Conservation (phyloP, 306 rosid genomes). For the Cajanus cajan region DNA sequence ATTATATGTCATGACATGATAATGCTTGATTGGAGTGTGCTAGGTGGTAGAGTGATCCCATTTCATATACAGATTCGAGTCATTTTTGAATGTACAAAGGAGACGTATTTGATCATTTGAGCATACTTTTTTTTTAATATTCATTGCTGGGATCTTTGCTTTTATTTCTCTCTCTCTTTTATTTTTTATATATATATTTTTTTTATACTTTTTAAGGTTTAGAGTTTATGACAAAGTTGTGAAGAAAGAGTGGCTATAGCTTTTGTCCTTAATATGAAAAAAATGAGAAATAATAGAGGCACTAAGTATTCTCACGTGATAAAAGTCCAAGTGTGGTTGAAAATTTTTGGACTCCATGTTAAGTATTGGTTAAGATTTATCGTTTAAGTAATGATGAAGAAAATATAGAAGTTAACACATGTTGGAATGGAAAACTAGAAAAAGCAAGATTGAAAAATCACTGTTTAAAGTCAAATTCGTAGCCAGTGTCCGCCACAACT, state of each 20-base stretch:
- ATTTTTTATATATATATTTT: no score
- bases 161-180: no score
- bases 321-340: neutral
- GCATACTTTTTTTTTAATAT: constrained; percentile 17
- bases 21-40: neutral
- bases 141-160: neutral
- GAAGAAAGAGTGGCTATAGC: neutral
- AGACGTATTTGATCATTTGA: constrained; percentile 24
- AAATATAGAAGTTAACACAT: no score
- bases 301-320: neutral
- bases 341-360: neutral
- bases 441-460: no score
- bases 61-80: constrained; percentile 4
- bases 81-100: constrained; percentile 47
- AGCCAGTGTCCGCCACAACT: neutral
- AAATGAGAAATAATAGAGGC: neutral
- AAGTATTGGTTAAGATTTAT: neutral
- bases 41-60: constrained; percentile 10
- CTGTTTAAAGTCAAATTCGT: no score
- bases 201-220: neutral
- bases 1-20: constrained; percentile 5
- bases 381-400: no score
- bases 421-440: no score
- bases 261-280: neutral
- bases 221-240: neutral